These are phyloP conservation scores for Fusarium sp. DNA, from an alignment of 2,329 filamentous ascomycete genomes.

Conservation along the genomic window DNA sequence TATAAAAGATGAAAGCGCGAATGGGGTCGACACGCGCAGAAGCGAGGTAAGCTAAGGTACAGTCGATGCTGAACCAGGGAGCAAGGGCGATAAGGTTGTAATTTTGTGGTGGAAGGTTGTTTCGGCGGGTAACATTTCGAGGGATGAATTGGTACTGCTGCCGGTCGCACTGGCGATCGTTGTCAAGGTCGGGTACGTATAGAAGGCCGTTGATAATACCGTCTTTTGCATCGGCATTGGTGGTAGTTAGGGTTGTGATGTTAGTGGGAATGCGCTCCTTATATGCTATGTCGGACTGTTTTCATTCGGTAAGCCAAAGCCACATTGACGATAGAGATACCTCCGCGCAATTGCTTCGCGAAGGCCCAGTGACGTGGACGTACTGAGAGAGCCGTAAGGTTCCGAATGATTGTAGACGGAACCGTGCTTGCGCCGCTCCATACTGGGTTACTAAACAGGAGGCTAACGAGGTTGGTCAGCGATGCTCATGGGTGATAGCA, in stretches of 20 bases:
- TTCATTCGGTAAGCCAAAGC: conserved; percentile 34
- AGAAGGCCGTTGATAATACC: conserved; percentile 80
- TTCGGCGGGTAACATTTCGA: conserved; percentile 75
- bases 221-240: conserved; percentile 63
- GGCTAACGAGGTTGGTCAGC: conserved; percentile 53
- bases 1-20: conserved; percentile 72
- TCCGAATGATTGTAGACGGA: conserved; percentile 65
- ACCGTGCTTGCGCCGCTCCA: conserved; percentile 62
- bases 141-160: conserved; percentile 75
- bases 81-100: conserved; percentile 84
- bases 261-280: conserved; percentile 64
- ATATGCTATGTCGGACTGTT: conserved; percentile 61
- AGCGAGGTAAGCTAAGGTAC: conserved; percentile 77
- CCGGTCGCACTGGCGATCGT: conserved; percentile 70
- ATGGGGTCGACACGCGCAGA: conserved; percentile 68
- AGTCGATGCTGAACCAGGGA: conserved; percentile 83
- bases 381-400: conserved; percentile 67
- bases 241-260: conserved; percentile 80
- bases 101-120: conserved; percentile 74
- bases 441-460: conserved; percentile 69
- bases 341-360: neutral
- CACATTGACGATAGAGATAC: neutral
- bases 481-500: neutral
- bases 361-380: conserved; percentile 43
- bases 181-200: conserved; percentile 79